Evolutionary conservation across 1,139 yeast species (phyloP).

Genomic region (Lodderomyces margitis): DNA sequence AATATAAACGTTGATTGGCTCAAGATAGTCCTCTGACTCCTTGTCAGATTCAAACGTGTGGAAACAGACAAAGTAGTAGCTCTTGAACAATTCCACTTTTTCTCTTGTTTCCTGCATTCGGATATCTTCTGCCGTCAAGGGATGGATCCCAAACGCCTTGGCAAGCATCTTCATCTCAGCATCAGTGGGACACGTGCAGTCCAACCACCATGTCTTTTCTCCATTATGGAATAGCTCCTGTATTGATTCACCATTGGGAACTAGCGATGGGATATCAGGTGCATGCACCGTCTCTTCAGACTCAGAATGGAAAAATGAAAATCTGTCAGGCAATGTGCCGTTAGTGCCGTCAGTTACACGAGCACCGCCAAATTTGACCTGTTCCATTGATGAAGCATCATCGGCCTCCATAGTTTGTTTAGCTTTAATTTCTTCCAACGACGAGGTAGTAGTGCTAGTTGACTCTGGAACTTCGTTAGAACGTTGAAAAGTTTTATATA

Average conservation of each 20-base stretch:
- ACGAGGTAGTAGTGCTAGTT: slow-evolving; percentile 8
- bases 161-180: slow-evolving; percentile 61
- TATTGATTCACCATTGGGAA: slow-evolving; percentile 62
- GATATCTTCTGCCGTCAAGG: slow-evolving; percentile 80
- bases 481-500: slow-evolving; percentile 16
- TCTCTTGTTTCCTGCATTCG: slow-evolving; percentile 82
- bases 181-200: slow-evolving; percentile 67
- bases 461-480: slow-evolving; percentile 12
- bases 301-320: slow-evolving; percentile 78
- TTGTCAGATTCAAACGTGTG: slow-evolving; percentile 73
- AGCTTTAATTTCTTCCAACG: slow-evolving; percentile 26
- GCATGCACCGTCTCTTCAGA: slow-evolving; percentile 87
- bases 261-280: slow-evolving; percentile 76
- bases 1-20: slow-evolving; percentile 81
- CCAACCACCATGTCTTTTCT: slow-evolving; percentile 72
- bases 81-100: slow-evolving; percentile 71
- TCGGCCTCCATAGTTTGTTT: slow-evolving; percentile 32
- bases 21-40: slow-evolving; percentile 76
- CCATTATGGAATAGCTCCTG: slow-evolving; percentile 58
- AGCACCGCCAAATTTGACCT: slow-evolving; percentile 27
- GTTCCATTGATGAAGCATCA: slow-evolving; percentile 18
- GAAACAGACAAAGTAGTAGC: slow-evolving; percentile 76
- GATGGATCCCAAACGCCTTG: slow-evolving; percentile 79
- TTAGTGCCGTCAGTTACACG: slow-evolving; percentile 12
- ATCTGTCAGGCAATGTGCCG: slow-evolving; percentile 65